Base-by-base conservation (phyloP, 1,139 yeast genomes). In the Chernovozyma sophiae-reginae region DNA sequence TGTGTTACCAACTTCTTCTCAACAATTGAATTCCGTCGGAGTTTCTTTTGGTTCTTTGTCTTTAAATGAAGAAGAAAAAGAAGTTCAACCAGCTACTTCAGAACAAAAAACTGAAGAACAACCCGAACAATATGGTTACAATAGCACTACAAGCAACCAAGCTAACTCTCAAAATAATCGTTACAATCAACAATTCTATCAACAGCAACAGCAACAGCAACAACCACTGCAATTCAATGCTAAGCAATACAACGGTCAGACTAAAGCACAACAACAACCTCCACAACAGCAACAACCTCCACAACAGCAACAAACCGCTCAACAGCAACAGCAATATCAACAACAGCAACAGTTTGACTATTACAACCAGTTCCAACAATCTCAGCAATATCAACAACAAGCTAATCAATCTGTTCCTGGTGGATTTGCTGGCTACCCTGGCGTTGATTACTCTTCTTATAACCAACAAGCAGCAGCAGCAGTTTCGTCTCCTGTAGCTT, bases 31-130 rank as follows among this genome's bases (percentile, higher is more conserved):
- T 51, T 68, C 76, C 41, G 79, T 79, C 35, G 86, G 85, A 47
- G 83, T 81, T 38, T 81, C 84, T 37, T 82, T 82, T 51, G 87
- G 89, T 37, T 76, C 84, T 14, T 68, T 79, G 57, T 65, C 77
- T 29, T 63, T 74, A 47, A 71, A 65, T 32, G 80, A 74, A 33
- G 68, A 68, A 33, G 73, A 67, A 33, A 45, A 43, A 30, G 55
- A 56, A 35, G 41, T 40, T 22, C 44, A 44, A 28, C 35, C 52
- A 33, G 47, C 45, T 16, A 42, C 42, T 34, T 46, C 43, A 25
- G 48, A 42, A 29, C 39, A 33, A 25, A 43, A 44, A 39, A 44
- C 39, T 23, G 49, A 49, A 16, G 32, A 34, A 32, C 43, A 40
- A 29, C 39, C 33, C n/a, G 37, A 40, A 25, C 42, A 39, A 25